These are phyloP conservation scores for Trypanosomatidae sp. DNA, from an alignment of 208 protist genomes.

Conservation along the genomic window DNA sequence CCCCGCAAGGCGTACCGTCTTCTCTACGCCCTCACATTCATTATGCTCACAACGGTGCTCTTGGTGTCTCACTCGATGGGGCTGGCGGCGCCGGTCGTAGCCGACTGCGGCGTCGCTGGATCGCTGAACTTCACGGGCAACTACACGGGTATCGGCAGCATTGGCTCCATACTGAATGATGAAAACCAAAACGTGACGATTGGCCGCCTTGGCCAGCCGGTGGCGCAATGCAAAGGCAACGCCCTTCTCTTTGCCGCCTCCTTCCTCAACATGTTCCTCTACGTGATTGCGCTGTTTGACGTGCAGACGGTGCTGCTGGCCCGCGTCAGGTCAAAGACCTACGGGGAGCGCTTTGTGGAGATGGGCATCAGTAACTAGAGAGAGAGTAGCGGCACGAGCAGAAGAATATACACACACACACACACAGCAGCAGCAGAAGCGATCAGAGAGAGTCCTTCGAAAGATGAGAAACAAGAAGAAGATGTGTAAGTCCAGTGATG, in stretches of 20 bases:
- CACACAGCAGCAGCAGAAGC: slow-evolving; percentile 1
- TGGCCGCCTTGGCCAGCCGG: slow-evolving; percentile 52
- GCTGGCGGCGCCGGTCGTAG: slow-evolving; percentile 52
- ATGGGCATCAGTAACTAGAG: slow-evolving; percentile 81
- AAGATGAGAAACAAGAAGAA: background rate
- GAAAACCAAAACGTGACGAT: slow-evolving; percentile 34
- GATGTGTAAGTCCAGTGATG: background rate
- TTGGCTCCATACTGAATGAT: slow-evolving; percentile 24
- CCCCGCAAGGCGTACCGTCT: slow-evolving; percentile 77
- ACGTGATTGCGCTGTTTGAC: slow-evolving; percentile 77
- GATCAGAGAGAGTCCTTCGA: slow-evolving; percentile 5
- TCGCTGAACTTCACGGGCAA: slow-evolving; percentile 22
- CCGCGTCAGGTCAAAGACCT: slow-evolving; percentile 82
- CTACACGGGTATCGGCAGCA: slow-evolving; percentile 21
- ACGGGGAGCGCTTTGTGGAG: slow-evolving; percentile 82
- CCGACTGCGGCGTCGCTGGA: slow-evolving; percentile 46
- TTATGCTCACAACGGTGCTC: slow-evolving; percentile 61
- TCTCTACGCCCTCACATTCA: slow-evolving; percentile 69
- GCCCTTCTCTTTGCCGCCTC: slow-evolving; percentile 53
- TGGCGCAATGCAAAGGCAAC: slow-evolving; percentile 51
- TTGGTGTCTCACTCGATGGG: slow-evolving; percentile 70
- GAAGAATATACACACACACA: background rate
- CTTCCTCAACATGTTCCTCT: slow-evolving; percentile 58
- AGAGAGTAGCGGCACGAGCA: background rate
- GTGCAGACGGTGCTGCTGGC: slow-evolving; percentile 76